phyloP scores from a whole-genome alignment of 495 filamentous ascomycete genomes.

The Aspergillus bertholletiae region DNA sequence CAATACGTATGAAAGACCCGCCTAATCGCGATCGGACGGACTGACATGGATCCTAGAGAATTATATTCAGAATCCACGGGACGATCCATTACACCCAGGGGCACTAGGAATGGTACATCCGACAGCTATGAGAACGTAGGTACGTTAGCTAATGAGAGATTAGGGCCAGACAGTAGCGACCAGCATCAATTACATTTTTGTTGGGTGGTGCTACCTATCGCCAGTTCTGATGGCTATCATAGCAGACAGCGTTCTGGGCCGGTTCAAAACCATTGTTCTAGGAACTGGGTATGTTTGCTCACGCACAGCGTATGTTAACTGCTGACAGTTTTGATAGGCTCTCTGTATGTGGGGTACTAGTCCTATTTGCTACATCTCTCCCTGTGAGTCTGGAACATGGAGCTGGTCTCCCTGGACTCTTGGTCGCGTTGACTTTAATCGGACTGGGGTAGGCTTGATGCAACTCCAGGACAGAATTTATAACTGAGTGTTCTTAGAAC shows the following conservation, averaged over 20 bases:
- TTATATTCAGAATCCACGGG: slow-evolving; percentile 3
- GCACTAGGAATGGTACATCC: slow-evolving; percentile 20
- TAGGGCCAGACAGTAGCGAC: slow-evolving; percentile 56
- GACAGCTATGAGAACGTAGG: slow-evolving; percentile 8
- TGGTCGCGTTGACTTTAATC: slow-evolving; percentile 13
- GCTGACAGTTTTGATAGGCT: slow-evolving; percentile 19
- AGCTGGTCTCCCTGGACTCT: slow-evolving; percentile 17
- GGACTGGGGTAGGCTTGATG: slow-evolving; percentile 36
- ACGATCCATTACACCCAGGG: slow-evolving; percentile 9
- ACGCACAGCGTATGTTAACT: not conserved
- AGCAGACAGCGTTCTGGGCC: slow-evolving; percentile 62
- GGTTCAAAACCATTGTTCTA: slow-evolving; percentile 56
- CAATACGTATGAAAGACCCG: slow-evolving; percentile 1
- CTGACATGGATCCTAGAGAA: slow-evolving; percentile 2
- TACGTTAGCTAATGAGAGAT: no score
- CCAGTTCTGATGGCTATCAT: slow-evolving; percentile 60
- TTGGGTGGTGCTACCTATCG: slow-evolving; percentile 61
- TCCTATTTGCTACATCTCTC: slow-evolving; percentile 59
- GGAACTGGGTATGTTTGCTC: slow-evolving; percentile 21
- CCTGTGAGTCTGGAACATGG: slow-evolving; percentile 31
- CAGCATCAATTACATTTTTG: slow-evolving; percentile 55
- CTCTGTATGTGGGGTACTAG: slow-evolving; percentile 58
- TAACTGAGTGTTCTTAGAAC: slow-evolving; percentile 1
- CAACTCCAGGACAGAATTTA: not conserved
- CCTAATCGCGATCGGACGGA: not conserved